Conservation (phyloP, 257 asterid genomes). For the Striga asiatica region DNA sequence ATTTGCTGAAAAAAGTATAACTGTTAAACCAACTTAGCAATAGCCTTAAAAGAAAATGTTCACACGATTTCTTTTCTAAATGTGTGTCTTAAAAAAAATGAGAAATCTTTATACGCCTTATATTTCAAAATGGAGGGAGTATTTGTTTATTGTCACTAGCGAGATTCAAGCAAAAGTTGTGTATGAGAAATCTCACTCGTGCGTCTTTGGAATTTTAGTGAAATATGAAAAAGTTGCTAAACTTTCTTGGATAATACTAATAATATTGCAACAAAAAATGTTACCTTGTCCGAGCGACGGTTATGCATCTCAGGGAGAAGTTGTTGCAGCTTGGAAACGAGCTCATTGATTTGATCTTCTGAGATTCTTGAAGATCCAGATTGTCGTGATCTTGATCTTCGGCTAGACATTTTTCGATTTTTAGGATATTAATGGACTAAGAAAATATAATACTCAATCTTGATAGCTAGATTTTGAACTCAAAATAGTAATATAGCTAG, state of each 20-base stretch:
- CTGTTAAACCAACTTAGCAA: no score
- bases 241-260: no score
- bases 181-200: no score
- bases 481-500: neutral
- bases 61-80: neutral
- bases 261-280: no score
- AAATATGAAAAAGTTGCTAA: no score
- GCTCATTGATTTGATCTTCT: constrained; percentile 52
- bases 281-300: constrained; percentile 48
- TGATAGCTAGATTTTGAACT: no score
- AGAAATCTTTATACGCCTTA: neutral
- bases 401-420: constrained; percentile 38
- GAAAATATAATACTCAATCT: neutral
- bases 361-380: constrained; percentile 36
- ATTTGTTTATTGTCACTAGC: no score
- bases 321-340: constrained; percentile 46
- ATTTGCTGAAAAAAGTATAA: neutral
- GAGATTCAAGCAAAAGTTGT: no score
- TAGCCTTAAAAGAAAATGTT: neutral
- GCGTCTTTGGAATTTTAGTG: no score
- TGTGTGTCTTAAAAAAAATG: neutral
- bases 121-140: no score
- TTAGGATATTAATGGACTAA: neutral
- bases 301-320: constrained; percentile 47
- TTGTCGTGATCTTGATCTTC: constrained; percentile 51